Evolutionary conservation across 192 early-diverging fungal species (phyloP).

Genomic region (Coemansia sp.): DNA sequence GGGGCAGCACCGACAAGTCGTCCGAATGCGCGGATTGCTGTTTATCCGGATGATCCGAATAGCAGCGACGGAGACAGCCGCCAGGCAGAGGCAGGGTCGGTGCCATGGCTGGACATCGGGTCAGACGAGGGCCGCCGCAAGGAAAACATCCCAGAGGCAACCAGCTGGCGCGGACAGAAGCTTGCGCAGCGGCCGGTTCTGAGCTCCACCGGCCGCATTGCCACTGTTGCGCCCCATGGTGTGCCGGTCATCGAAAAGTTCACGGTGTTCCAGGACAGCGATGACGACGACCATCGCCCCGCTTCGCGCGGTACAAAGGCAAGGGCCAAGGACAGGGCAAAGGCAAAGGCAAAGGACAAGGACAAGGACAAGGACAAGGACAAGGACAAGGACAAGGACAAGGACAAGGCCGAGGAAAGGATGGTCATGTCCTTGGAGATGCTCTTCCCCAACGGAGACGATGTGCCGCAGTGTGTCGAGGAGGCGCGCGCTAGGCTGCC

Average conservation of each 20-base stretch:
- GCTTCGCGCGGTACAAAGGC: not conserved
- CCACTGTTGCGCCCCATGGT: not conserved
- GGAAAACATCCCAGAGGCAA: constrained; percentile 66
- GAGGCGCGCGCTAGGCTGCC: constrained; percentile 35
- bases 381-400: constrained; percentile 3
- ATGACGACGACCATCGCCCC: not conserved
- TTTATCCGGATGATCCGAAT: constrained; percentile 32
- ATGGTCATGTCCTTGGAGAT: constrained; percentile 40
- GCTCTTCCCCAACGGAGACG: constrained; percentile 33
- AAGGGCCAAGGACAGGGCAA: not conserved
- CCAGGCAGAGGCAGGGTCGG: not conserved
- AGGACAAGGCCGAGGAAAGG: constrained; percentile 12
- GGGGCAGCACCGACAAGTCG: not conserved
- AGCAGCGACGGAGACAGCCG: not conserved
- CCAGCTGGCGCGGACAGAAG: constrained; percentile 61
- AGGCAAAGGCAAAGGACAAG: constrained; percentile 10
- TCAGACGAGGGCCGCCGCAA: constrained; percentile 61
- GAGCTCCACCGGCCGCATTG: not conserved
- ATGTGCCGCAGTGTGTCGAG: constrained; percentile 36
- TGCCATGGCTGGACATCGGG: constrained; percentile 63
- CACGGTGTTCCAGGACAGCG: constrained; percentile 41
- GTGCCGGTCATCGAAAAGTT: constrained; percentile 22
- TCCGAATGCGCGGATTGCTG: constrained; percentile 37
- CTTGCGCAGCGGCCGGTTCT: constrained; percentile 51
- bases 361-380: constrained; percentile 10